These are phyloP conservation scores for Leishmania major DNA, from an alignment of 208 protist species.

Conservation along the genomic window DNA sequence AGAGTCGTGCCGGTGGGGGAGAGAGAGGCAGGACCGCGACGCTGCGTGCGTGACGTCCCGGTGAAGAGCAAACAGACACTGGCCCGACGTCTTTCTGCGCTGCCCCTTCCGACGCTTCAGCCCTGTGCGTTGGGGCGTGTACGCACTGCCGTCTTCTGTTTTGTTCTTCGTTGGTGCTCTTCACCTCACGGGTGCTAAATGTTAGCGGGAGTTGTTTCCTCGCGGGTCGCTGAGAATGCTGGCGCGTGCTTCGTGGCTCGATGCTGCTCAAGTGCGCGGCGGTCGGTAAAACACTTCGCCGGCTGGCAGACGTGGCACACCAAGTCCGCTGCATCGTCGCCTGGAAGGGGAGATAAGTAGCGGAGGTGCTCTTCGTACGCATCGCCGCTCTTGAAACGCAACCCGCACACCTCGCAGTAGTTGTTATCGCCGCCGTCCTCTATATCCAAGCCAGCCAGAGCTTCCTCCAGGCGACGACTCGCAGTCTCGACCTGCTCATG, in stretches of 20 bases:
- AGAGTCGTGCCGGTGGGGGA: no score
- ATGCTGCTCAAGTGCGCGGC: slow-evolving; percentile 46
- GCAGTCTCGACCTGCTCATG: slow-evolving; percentile 28
- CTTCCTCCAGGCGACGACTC: background rate
- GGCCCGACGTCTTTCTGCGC: no score
- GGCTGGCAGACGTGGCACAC: slow-evolving; percentile 29
- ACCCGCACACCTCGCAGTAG: slow-evolving; percentile 39
- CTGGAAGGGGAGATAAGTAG: slow-evolving; percentile 38
- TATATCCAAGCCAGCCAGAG: slow-evolving; percentile 1
- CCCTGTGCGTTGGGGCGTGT: no score
- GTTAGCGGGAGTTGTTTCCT: background rate
- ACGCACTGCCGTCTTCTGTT: no score
- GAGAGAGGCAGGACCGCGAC: no score
- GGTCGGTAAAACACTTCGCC: slow-evolving; percentile 24
- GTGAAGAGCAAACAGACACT: no score
- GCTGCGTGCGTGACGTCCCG: no score
- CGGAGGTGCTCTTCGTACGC: slow-evolving; percentile 44
- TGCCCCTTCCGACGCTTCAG: no score
- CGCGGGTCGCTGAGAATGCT: no score
- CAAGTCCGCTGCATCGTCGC: slow-evolving; percentile 8
- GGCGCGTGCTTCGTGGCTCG: slow-evolving; percentile 25
- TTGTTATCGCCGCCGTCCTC: background rate
- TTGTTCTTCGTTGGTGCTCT: no score
- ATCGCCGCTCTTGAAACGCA: slow-evolving; percentile 30
- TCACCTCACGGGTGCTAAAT: background rate